These are phyloP conservation scores for Hymenotorrendiella dingleyae DNA, from an alignment of 2,329 filamentous ascomycete species.

Conservation along the genomic window DNA sequence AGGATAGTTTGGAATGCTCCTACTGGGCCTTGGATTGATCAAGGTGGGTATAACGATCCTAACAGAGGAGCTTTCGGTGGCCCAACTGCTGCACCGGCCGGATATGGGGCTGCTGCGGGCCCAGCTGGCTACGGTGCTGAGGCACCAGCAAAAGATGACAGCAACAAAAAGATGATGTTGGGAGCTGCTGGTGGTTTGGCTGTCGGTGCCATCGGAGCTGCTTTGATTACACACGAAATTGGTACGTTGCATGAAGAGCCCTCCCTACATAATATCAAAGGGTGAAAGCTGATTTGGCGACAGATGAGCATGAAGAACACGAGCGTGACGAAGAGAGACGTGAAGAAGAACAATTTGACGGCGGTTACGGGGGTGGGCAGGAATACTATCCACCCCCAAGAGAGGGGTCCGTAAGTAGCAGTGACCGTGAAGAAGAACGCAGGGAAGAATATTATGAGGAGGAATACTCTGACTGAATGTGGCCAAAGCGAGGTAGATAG, in stretches of 20 bases:
- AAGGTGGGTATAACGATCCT: slow-evolving; percentile 14
- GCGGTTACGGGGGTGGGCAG: slow-evolving; percentile 1
- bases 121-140: slow-evolving; percentile 16
- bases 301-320: slow-evolving; percentile 24
- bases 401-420: slow-evolving; percentile 36
- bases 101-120: slow-evolving; percentile 14
- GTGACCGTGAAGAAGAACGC: slow-evolving; percentile 44
- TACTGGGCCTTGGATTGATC: slow-evolving; percentile 42
- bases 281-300: too few species aligned
- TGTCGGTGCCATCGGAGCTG: slow-evolving; percentile 50
- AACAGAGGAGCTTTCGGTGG: slow-evolving; percentile 20
- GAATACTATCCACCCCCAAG: slow-evolving; percentile 15
- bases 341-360: slow-evolving; percentile 1
- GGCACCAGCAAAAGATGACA: slow-evolving; percentile 16
- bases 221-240: slow-evolving; percentile 48
- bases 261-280: too few species aligned
- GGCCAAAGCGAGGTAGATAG: too few species aligned
- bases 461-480: slow-evolving; percentile 28
- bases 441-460: slow-evolving; percentile 47
- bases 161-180: slow-evolving; percentile 45
- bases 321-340: slow-evolving; percentile 2
- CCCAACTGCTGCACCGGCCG: not conserved
- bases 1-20: slow-evolving; percentile 29
- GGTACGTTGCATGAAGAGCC: slow-evolving; percentile 40
- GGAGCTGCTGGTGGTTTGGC: slow-evolving; percentile 54